Conservation (phyloP, 2,329 filamentous ascomycete genomes). For the Aspergillus felis region DNA sequence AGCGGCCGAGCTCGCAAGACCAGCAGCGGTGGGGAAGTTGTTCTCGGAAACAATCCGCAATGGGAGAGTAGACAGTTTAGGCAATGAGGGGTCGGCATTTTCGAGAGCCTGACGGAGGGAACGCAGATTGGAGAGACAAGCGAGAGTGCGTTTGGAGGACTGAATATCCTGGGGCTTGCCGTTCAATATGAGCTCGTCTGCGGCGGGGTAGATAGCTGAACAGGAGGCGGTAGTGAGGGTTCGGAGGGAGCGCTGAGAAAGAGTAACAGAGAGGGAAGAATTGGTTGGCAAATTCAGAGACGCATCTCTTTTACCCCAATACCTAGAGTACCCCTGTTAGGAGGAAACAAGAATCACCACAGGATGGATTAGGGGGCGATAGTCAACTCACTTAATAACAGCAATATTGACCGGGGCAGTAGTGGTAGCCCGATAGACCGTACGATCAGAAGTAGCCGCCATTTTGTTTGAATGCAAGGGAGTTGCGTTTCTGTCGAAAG, state of each 20-base stretch:
- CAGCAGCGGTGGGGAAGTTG: slow-evolving; percentile 98
- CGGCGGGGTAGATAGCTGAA: slow-evolving; percentile 64
- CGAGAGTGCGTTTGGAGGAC: slow-evolving; percentile 83
- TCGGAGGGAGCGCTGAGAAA: slow-evolving; percentile 88
- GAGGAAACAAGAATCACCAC: background rate
- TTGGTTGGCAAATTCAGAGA: slow-evolving; percentile 97
- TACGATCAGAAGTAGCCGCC: slow-evolving; percentile 33
- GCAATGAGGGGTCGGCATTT: slow-evolving; percentile 65
- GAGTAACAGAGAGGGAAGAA: slow-evolving; percentile 93
- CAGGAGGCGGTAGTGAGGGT: slow-evolving; percentile 95
- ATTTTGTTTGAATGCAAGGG: slow-evolving; percentile 19
- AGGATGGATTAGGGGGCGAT: slow-evolving; percentile 10
- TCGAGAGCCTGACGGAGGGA: slow-evolving; percentile 73
- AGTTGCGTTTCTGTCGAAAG: slow-evolving; percentile 4
- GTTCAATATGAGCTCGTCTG: slow-evolving; percentile 78
- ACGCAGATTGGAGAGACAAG: slow-evolving; percentile 85
- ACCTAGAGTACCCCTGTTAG: slow-evolving; percentile 41
- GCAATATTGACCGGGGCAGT: slow-evolving; percentile 98
- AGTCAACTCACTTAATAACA: slow-evolving; percentile 73
- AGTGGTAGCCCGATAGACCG: slow-evolving; percentile 85
- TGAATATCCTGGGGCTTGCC: slow-evolving; percentile 72
- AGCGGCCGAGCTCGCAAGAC: slow-evolving; percentile 66
- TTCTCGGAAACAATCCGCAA: slow-evolving; percentile 91
- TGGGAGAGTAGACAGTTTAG: slow-evolving; percentile 71
- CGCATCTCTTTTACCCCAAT: slow-evolving; percentile 97